These are phyloP conservation scores for Coemansia sp. DNA, from an alignment of 192 early-diverging fungal genomes.

Conservation along the genomic window DNA sequence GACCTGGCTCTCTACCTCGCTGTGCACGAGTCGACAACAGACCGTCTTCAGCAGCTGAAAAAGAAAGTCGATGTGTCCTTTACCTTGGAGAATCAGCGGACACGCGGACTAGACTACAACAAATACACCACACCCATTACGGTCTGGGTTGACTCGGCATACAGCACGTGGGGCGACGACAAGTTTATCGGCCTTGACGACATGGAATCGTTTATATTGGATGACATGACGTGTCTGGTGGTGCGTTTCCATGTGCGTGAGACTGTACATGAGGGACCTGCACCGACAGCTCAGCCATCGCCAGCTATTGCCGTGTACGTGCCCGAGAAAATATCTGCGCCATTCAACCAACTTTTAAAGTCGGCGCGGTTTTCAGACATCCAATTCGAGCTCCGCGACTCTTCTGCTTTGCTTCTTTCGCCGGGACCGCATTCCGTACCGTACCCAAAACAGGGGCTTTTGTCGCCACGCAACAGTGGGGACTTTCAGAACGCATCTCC, in stretches of 20 bases:
- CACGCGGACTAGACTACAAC: constrained; percentile 41
- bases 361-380: constrained; percentile 51
- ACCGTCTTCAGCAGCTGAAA: constrained; percentile 15
- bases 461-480: constrained; percentile 28
- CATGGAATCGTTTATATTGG: constrained; percentile 31
- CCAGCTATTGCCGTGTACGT: constrained; percentile 43
- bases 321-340: constrained; percentile 44
- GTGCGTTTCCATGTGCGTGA: constrained; percentile 49
- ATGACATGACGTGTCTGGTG: constrained; percentile 43
- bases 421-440: constrained; percentile 23
- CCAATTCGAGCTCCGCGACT: constrained; percentile 47
- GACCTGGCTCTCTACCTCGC: constrained; percentile 42
- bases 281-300: constrained; percentile 31
- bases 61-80: constrained; percentile 48
- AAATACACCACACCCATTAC: constrained; percentile 49
- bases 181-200: constrained; percentile 36
- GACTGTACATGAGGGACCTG: constrained; percentile 23
- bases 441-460: constrained; percentile 12
- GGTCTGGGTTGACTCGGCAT: constrained; percentile 47
- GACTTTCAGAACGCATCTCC: constrained; percentile 9
- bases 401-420: constrained; percentile 34
- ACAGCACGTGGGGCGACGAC: constrained; percentile 50
- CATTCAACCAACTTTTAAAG: constrained; percentile 46
- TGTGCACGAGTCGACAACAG: constrained; percentile 35
- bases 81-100: constrained; percentile 38